phyloP scores from a whole-genome alignment of 2,329 filamentous ascomycete species.

The Coccinonectria pachysandricola region DNA sequence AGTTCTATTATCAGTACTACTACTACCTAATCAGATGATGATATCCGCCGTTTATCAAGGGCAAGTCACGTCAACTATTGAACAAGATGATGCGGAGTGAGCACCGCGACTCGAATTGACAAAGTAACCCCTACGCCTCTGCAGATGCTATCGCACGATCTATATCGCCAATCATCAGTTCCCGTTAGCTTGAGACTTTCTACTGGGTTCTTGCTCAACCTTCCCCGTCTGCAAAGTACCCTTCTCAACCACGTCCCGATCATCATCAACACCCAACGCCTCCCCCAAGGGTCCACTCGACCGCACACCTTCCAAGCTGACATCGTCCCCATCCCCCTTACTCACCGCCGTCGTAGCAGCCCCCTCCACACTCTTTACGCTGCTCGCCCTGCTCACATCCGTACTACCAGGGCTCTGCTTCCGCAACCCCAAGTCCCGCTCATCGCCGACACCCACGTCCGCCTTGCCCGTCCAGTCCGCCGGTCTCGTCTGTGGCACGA shows the following conservation, averaged over 20 bases:
- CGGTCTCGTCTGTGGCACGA: conserved; percentile 57
- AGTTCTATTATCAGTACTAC: no score
- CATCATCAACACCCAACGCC: conserved; percentile 14
- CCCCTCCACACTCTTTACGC: conserved; percentile 37
- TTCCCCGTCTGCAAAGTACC: conserved; percentile 1
- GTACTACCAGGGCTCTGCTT: conserved; percentile 54
- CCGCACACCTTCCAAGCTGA: conserved; percentile 23
- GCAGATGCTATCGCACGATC: no score
- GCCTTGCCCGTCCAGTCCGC: conserved; percentile 65
- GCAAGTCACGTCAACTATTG: no score
- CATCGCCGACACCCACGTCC: conserved; percentile 28
- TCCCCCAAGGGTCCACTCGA: conserved; percentile 27
- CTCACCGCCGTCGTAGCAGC: neutral
- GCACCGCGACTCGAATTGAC: no score
- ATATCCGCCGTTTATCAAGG: no score
- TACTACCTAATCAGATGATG: no score
- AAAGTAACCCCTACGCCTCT: no score
- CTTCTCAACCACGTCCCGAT: conserved; percentile 3
- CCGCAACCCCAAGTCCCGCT: conserved; percentile 59
- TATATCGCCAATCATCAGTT: no score
- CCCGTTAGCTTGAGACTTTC: no score
- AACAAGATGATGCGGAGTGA: no score
- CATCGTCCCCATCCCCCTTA: conserved; percentile 11
- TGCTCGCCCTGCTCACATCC: conserved; percentile 63
- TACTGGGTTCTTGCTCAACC: neutral